phyloP scores from a whole-genome alignment of 1,284 basidiomycete genomes.

The Cerioporus squamosus region DNA sequence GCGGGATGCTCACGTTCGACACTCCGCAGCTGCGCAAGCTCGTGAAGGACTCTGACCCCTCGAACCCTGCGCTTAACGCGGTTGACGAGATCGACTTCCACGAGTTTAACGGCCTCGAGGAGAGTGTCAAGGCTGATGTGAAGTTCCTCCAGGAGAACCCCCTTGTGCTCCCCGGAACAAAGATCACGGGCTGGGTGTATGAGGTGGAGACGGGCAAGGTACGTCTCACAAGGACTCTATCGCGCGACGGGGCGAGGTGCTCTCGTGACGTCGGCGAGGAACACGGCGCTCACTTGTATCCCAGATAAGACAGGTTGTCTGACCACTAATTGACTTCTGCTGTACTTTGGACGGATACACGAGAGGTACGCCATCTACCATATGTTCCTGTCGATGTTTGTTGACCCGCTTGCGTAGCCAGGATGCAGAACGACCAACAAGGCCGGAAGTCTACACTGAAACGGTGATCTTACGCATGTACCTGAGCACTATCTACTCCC shows the following conservation, averaged over 20 bases:
- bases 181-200: constrained; percentile 69
- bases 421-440: too few relatives aligned
- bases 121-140: constrained; percentile 61
- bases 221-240: constrained; percentile 8
- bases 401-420: too few relatives aligned
- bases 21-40: constrained; percentile 52
- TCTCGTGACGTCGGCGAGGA: not conserved
- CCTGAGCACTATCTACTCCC: too few relatives aligned
- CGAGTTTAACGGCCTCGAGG: constrained; percentile 56
- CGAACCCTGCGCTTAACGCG: constrained; percentile 39
- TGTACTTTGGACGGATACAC: too few relatives aligned
- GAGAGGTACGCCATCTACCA: too few relatives aligned
- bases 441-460: too few relatives aligned
- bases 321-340: not conserved
- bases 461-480: too few relatives aligned
- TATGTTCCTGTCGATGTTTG: too few relatives aligned
- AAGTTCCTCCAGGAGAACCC: constrained; percentile 57
- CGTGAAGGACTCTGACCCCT: constrained; percentile 52
- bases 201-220: constrained; percentile 67
- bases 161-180: constrained; percentile 56
- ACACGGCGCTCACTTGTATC: not conserved
- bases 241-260: not conserved
- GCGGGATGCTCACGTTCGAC: constrained; percentile 69
- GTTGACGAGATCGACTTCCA: constrained; percentile 63
- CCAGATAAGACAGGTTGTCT: constrained; percentile 15